Evolutionary conservation across 176 grass and related monocot genomes (phyloP).

Genomic region (Oryza punctata): DNA sequence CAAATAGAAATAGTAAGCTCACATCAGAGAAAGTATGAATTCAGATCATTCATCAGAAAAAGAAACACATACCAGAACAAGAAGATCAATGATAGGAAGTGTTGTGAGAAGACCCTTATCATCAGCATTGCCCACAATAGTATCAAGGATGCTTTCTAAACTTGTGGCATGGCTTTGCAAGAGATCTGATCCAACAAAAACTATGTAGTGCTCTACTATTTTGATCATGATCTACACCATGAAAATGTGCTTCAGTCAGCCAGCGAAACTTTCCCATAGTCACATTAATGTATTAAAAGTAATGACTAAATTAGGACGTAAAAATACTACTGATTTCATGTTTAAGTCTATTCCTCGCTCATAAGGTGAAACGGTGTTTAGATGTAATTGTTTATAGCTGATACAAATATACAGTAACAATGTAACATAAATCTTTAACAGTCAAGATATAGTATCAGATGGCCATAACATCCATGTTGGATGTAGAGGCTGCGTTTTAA

Average conservation of each 20-base stretch:
- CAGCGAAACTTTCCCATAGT: background rate
- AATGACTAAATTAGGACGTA: constrained; percentile 4
- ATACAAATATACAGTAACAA: too few species aligned
- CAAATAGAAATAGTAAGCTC: background rate
- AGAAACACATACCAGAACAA: constrained; percentile 36
- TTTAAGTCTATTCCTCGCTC: too few species aligned
- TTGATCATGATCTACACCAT: constrained; percentile 44
- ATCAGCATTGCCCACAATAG: constrained; percentile 58
- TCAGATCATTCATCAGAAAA: background rate
- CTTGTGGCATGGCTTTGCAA: constrained; percentile 55
- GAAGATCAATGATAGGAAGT: constrained; percentile 52
- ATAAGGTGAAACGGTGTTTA: too few species aligned
- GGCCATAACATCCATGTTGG: too few species aligned
- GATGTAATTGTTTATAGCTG: too few species aligned
- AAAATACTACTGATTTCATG: too few species aligned
- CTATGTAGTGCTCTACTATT: constrained; percentile 60
- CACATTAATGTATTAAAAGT: background rate
- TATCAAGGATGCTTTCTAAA: constrained; percentile 60
- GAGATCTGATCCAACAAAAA: constrained; percentile 58
- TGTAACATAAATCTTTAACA: too few species aligned
- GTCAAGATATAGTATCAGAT: too few species aligned
- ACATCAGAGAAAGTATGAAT: background rate
- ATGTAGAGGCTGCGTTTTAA: too few species aligned
- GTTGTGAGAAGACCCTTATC: constrained; percentile 61
- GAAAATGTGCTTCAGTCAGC: background rate